These are phyloP conservation scores for Aspergillus caelatus DNA, from an alignment of 2,329 filamentous ascomycete species.

Conservation along the genomic window DNA sequence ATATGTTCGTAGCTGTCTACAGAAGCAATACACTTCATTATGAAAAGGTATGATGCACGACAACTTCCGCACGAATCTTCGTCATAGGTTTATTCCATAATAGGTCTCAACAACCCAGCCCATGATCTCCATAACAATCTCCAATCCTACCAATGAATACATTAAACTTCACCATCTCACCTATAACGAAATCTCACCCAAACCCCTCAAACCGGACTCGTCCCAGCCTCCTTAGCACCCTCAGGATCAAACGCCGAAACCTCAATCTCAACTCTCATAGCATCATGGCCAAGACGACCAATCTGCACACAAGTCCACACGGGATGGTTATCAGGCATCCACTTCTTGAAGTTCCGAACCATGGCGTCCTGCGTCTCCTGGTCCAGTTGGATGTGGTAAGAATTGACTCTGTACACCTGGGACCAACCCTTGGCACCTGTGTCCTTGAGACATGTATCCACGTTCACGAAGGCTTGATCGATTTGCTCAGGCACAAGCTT, in stretches of 20 bases:
- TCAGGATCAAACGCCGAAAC: not conserved
- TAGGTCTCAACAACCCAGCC: no score
- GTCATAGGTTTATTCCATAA: no score
- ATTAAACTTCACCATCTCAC: not conserved
- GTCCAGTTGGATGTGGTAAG: not conserved
- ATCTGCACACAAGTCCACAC: not conserved
- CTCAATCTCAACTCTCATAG: not conserved
- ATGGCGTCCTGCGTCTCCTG: not conserved
- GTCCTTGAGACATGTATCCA: not conserved
- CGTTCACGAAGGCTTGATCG: not conserved
- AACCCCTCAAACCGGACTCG: not conserved
- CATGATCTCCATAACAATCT: no score
- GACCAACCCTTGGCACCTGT: not conserved
- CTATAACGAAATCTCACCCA: not conserved
- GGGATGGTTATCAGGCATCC: not conserved
- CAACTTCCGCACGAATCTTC: no score
- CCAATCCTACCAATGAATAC: no score
- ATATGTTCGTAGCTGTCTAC: not conserved
- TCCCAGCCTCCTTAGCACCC: not conserved
- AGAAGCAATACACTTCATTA: not conserved
- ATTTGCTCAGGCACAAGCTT: not conserved
- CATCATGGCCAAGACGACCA: not conserved
- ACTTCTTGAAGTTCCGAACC: not conserved
- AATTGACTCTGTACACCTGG: not conserved
- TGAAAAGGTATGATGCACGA: no score